Percentiles rank a stretch among this genome's conserved stretches.
phyloP scores from a whole-genome alignment of 1,284 basidiomycete genomes.

The Boletellus deceptivus region DNA sequence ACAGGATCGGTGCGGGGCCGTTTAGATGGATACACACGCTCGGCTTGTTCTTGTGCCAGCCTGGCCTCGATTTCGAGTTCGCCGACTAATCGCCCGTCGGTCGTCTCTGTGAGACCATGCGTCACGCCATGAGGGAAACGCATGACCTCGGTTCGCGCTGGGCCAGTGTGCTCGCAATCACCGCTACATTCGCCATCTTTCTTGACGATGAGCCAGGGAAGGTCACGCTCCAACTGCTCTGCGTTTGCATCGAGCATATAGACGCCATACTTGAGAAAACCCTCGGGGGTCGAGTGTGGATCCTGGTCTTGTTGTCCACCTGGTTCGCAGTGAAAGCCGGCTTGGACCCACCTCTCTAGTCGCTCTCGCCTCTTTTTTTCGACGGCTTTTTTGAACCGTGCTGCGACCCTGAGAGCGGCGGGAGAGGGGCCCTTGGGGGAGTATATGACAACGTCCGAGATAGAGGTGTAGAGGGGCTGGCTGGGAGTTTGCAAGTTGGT shows the following conservation, averaged over 20 bases:
- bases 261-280: slow-evolving; percentile 58
- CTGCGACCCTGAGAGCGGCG: slow-evolving; percentile 39
- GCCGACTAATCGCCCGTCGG: slow-evolving; percentile 19
- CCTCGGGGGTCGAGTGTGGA: slow-evolving; percentile 24
- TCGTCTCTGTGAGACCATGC: slow-evolving; percentile 23
- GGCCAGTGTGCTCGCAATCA: slow-evolving; percentile 13
- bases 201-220: slow-evolving; percentile 28
- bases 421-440: slow-evolving; percentile 45
- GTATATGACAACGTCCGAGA: slow-evolving; percentile 67
- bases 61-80: slow-evolving; percentile 26
- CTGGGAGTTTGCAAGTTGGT: slow-evolving; percentile 6
- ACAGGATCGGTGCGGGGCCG: not conserved
- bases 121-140: slow-evolving; percentile 4
- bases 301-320: slow-evolving; percentile 14
- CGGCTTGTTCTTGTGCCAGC: slow-evolving; percentile 6
- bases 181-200: slow-evolving; percentile 29
- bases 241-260: slow-evolving; percentile 52
- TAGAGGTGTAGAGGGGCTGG: slow-evolving; percentile 56
- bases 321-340: slow-evolving; percentile 13
- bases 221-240: slow-evolving; percentile 29
- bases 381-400: slow-evolving; percentile 39
- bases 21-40: not conserved
- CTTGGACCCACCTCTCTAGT: slow-evolving; percentile 24
- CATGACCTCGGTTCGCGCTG: not conserved
- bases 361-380: slow-evolving; percentile 40